phyloP scores from a whole-genome alignment of 192 early-diverging fungal species.

The Backusella liffmaniae region DNA sequence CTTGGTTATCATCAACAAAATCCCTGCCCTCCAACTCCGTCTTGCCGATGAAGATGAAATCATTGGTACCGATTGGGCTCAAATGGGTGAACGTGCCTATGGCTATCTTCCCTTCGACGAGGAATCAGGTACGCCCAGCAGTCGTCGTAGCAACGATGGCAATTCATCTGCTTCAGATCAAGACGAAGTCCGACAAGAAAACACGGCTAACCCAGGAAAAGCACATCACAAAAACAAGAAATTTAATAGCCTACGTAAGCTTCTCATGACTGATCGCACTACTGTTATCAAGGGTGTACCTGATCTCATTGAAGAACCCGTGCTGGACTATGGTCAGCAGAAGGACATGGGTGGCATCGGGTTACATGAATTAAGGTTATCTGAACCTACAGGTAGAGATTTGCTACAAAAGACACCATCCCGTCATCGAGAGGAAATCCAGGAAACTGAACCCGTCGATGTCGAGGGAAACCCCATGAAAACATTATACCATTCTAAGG shows the following conservation, averaged over 20 bases:
- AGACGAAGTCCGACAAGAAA: not conserved
- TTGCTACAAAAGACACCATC: constrained; percentile 14
- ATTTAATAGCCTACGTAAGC: not conserved
- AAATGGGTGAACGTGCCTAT: constrained; percentile 83
- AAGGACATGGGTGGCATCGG: not conserved
- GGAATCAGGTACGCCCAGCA: not conserved
- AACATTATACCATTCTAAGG: constrained; percentile 2
- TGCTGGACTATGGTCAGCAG: constrained; percentile 15
- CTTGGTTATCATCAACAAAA: constrained; percentile 64
- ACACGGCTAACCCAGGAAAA: not conserved
- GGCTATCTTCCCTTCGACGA: constrained; percentile 40
- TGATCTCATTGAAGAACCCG: constrained; percentile 29
- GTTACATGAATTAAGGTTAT: not conserved
- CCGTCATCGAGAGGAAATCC: not conserved
- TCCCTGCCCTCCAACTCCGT: constrained; percentile 76
- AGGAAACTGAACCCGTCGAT: not conserved
- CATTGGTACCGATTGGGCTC: constrained; percentile 75
- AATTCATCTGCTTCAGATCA: not conserved
- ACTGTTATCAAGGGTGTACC: constrained; percentile 26
- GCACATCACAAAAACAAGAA: not conserved
- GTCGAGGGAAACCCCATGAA: not conserved
- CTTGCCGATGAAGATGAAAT: constrained; percentile 71
- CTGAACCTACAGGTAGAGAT: constrained; percentile 18
- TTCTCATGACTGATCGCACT: not conserved
- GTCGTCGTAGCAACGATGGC: not conserved